Base-by-base conservation (phyloP, 2,329 filamentous ascomycete species). In the Xylaria hypoxylon region DNA sequence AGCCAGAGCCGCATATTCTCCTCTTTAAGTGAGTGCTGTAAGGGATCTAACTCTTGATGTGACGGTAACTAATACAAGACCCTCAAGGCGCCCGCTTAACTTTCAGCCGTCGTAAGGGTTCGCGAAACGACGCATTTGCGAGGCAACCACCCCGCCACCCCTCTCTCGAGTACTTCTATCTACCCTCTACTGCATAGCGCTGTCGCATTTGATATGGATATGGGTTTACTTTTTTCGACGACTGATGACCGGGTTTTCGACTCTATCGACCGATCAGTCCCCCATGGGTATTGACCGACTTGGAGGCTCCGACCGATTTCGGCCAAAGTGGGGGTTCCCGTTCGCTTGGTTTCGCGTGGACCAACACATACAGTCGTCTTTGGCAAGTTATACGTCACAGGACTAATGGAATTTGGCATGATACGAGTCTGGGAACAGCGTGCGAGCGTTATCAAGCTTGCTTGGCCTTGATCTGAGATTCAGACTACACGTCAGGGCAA, bases 1-100 rank as follows among this genome's bases (percentile, higher is more conserved):
- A 98, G 80, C 96, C 96, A 48, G 96, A 99, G 83, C 96, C 96
- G 71, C 96, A 99, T 80, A 99, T 99, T 76, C 87, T 99, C 62
- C 88, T 99, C 35, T 99, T 99, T 88, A 99, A 99, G 95, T 97
- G 83, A 80, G 92, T 85, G 44, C 22, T 35, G n/a, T 31, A 28
- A n/a, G 66, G 64, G 11, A 2, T 38, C 45, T 55, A 33, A 47
- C 28, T 48, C 22, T 50, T 50, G 3, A 7, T 13, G 31, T 15
- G 28, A 61, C 50, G 31, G 61, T 67, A 50, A 71, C 68, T 66
- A 51, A 68, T 31, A 17, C 24, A 19, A 28, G 11, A 55, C 52
- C 40, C 19, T 57, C 38, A 71, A 96, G 92, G 83, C 90, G 92
- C 73, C 92, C 92, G 61, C 90, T 96, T 76, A 94, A 95, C 81